Base-by-base conservation (phyloP, 352 stramenopile species). In the Phytophthora agathidicida region DNA sequence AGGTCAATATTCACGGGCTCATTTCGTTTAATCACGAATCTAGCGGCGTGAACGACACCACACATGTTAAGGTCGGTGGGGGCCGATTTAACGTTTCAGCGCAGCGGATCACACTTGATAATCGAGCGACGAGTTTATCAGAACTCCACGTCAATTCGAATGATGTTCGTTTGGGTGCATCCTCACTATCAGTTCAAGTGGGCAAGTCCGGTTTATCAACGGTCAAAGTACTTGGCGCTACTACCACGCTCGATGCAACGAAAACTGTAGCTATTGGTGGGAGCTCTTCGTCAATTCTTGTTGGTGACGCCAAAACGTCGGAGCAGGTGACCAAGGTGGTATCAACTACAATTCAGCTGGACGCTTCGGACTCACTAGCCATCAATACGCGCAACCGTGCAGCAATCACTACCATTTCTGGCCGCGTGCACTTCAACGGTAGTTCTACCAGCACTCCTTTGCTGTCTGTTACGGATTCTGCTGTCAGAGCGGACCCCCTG, bases 21-120 rank as follows among this genome's bases (percentile, higher is more conserved):
- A 67, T 94, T 5, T 59, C 68, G 0, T 73, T 94, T 35, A 94
- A 91, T 35, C 48, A 54, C 13, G 73, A 80, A 17, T 37, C 47
- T 28, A 55, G 49, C 20, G 60, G 68, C 8, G 55, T 65, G 7
- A 72, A 83, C 23, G 78, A 80, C 38, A 56, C 47, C 5, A 88
- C 73, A 9, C 52, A 61, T n/a, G 50, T 89, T 7, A 76, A 64
- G 5, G 50, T 89, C 10, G 75, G 60, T 27, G 81, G 81, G 9
- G 62, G 61, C 1, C 45, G 30, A 3, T 68, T 88, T 45, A 65
- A 75, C 10, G 68, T 83, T 10, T 63, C 65, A 11, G 58, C 81
- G 2, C 65, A 83, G 37, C 65, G 61, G 23, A 65, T 89, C 16
- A 71, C 63, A 13, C 68, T 91, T 27, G 65, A 72, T 60, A 91